Percentiles rank a stretch among this genome's conserved stretches.
These are phyloP conservation scores for Fusarium sp. DNA, from an alignment of 2,329 filamentous ascomycete genomes.

Conservation along the genomic window DNA sequence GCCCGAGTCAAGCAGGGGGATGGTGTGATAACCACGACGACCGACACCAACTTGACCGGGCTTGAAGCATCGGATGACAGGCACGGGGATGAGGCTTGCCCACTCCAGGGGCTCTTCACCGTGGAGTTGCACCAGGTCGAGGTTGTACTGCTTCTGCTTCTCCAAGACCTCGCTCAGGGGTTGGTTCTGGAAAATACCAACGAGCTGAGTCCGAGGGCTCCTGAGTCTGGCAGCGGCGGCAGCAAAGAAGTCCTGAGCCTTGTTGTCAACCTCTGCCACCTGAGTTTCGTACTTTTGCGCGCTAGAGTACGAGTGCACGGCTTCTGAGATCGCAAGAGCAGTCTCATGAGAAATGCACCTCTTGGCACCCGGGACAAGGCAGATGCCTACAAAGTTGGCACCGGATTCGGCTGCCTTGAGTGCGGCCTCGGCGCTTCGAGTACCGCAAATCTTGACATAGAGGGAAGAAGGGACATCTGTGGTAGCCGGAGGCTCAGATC, in stretches of 20 bases:
- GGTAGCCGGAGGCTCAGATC: constrained; percentile 51
- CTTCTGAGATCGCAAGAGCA: constrained; percentile 82
- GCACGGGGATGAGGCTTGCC: constrained; percentile 88
- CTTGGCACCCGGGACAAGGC: constrained; percentile 83
- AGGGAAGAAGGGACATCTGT: constrained; percentile 57
- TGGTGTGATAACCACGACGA: constrained; percentile 80
- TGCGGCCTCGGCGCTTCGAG: constrained; percentile 83
- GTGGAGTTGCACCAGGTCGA: constrained; percentile 94
- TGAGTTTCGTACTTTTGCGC: constrained; percentile 49
- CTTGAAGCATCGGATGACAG: constrained; percentile 87
- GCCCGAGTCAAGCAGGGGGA: constrained; percentile 89
- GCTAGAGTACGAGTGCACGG: constrained; percentile 75
- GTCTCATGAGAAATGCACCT: constrained; percentile 83
- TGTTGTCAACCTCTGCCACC: constrained; percentile 39
- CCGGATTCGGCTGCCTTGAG: constrained; percentile 83
- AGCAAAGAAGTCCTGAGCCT: constrained; percentile 78
- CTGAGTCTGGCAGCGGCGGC: constrained; percentile 59
- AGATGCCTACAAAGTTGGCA: constrained; percentile 93
- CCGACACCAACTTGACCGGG: constrained; percentile 79
- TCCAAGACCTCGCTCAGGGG: constrained; percentile 83
- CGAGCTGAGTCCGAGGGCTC: constrained; percentile 76
- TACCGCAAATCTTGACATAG: constrained; percentile 96
- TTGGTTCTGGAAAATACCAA: constrained; percentile 95
- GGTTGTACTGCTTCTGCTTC: constrained; percentile 77
- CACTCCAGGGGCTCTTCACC: constrained; percentile 93